These are phyloP conservation scores for Penicillium rolfsii DNA, from an alignment of 2,329 filamentous ascomycete genomes.

Conservation along the genomic window DNA sequence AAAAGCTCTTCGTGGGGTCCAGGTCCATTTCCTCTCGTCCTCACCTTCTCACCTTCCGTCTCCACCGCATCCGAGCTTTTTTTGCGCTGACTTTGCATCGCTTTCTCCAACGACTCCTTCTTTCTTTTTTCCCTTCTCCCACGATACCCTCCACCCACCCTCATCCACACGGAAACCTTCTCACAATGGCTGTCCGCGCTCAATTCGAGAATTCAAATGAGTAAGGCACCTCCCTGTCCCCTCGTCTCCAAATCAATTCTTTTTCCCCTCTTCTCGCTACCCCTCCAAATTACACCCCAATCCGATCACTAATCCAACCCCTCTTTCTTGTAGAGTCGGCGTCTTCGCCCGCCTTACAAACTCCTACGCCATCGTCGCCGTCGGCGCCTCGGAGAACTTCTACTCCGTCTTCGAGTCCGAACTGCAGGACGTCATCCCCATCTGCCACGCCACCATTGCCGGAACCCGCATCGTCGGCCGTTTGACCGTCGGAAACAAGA, in stretches of 20 bases:
- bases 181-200: constrained; percentile 52
- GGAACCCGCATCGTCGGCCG: constrained; percentile 95
- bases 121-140: constrained; percentile 5
- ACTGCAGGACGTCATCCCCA: constrained; percentile 94
- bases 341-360: constrained; percentile 97
- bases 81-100: constrained; percentile 3
- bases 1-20: not conserved
- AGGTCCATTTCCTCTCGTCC: too few relatives aligned
- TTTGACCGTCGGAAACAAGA: constrained; percentile 93
- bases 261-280: not conserved
- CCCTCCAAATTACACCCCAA: too few relatives aligned
- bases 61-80: constrained; percentile 21
- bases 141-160: constrained; percentile 17
- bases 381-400: constrained; percentile 97
- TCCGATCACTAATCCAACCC: not conserved
- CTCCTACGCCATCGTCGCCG: constrained; percentile 90
- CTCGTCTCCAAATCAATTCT: not conserved
- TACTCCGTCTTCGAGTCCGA: constrained; percentile 99
- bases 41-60: constrained; percentile 21
- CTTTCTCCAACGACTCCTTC: constrained; percentile 5
- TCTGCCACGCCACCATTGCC: constrained; percentile 94
- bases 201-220: constrained; percentile 57
- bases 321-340: constrained; percentile 69
- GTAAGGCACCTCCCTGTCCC: constrained; percentile 34
- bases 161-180: not conserved